Conservation (phyloP, 2,329 filamentous ascomycete genomes). For the Diaporthe ampelina region DNA sequence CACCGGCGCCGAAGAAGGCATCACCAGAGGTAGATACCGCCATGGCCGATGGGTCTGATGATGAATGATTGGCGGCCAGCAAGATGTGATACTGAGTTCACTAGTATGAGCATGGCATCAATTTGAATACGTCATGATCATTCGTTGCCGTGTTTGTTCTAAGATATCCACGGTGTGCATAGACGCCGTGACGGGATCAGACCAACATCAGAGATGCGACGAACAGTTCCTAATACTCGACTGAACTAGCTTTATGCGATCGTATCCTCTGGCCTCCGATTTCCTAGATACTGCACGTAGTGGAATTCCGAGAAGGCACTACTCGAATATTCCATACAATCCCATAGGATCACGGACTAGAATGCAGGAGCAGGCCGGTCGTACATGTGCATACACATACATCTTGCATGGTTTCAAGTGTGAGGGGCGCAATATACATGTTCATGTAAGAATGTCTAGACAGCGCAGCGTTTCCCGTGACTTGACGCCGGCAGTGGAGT, state of each 20-base stretch:
- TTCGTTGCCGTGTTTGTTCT: neutral
- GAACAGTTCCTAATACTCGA: neutral
- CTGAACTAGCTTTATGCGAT: slow-evolving; percentile 1
- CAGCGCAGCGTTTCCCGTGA: neutral
- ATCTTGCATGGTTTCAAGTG: slow-evolving; percentile 2
- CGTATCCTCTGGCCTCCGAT: neutral
- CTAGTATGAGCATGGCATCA: slow-evolving; percentile 13
- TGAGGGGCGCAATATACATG: slow-evolving; percentile 5
- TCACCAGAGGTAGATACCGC: slow-evolving; percentile 47
- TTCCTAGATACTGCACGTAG: neutral
- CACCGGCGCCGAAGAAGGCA: slow-evolving; percentile 40
- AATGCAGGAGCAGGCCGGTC: too few species aligned
- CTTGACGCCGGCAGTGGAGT: slow-evolving; percentile 29
- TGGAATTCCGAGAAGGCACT: too few species aligned
- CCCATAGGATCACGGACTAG: too few species aligned
- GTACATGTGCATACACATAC: neutral
- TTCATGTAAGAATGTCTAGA: neutral
- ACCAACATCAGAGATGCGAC: slow-evolving; percentile 10
- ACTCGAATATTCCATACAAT: neutral
- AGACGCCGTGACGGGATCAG: slow-evolving; percentile 20
- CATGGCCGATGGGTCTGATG: slow-evolving; percentile 52
- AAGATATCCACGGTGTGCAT: neutral
- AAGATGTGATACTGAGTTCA: neutral
- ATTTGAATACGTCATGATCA: neutral
- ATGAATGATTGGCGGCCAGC: slow-evolving; percentile 49